phyloP scores from a whole-genome alignment of 371 early-diverging fungal genomes.

The Dinochytrium kinnereticum region DNA sequence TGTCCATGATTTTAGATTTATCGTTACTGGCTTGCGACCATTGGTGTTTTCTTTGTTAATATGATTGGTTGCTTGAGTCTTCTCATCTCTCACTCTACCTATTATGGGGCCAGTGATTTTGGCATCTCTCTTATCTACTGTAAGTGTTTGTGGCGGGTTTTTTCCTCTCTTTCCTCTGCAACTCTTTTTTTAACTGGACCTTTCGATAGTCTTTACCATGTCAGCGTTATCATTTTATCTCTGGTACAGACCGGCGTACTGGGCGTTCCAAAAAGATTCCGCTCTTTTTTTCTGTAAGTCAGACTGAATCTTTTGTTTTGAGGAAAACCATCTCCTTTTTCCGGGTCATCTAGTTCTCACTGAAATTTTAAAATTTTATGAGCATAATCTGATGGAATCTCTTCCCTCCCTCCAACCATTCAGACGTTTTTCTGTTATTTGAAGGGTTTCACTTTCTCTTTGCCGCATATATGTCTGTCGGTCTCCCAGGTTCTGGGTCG shows the following conservation, averaged over 20 bases:
- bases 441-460: slow-evolving; percentile 85
- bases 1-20: slow-evolving; percentile 55
- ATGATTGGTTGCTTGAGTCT: slow-evolving; percentile 77
- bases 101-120: slow-evolving; percentile 74
- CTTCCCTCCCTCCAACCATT: not conserved
- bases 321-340: not conserved
- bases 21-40: slow-evolving; percentile 77
- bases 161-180: not conserved
- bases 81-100: slow-evolving; percentile 70
- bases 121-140: slow-evolving; percentile 74
- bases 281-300: slow-evolving; percentile 82
- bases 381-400: slow-evolving; percentile 8
- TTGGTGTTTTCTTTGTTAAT: slow-evolving; percentile 76
- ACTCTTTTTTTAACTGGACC: not conserved
- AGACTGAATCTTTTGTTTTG: not conserved
- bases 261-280: slow-evolving; percentile 86
- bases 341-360: not conserved
- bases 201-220: slow-evolving; percentile 66
- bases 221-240: slow-evolving; percentile 78
- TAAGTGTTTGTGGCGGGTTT: not conserved
- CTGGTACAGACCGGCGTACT: slow-evolving; percentile 91
- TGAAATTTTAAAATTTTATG: too few relatives aligned
- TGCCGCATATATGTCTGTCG: slow-evolving; percentile 82
- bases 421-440: slow-evolving; percentile 82
- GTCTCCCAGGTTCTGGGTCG: slow-evolving; percentile 81